A percentile compares a stretch with the other conserved stretches of the same genome.
These are phyloP conservation scores for Olyra latifolia DNA, from an alignment of 176 grass and related monocot genomes.

Conservation along the genomic window DNA sequence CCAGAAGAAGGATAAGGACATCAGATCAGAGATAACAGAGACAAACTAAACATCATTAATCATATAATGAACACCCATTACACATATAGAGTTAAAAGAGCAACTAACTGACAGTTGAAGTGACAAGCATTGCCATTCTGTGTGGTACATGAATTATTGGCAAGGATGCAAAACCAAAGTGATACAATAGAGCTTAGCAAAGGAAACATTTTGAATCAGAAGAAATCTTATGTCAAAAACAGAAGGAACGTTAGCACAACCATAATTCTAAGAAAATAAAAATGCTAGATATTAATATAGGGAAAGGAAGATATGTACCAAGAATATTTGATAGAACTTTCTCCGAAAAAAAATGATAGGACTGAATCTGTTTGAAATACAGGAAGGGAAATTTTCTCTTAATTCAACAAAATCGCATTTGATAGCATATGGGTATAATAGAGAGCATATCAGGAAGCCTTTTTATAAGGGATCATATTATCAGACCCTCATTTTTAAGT, in stretches of 20 bases:
- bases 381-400: background rate
- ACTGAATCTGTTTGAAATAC: background rate
- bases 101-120: background rate
- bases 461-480: no score
- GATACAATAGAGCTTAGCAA: background rate
- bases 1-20: background rate
- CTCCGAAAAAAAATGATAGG: no score
- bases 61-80: background rate
- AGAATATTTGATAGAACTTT: background rate
- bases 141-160: background rate
- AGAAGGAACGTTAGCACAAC: background rate
- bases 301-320: background rate
- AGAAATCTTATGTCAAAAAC: background rate
- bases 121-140: background rate
- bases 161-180: background rate
- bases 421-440: background rate
- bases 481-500: background rate
- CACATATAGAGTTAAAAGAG: background rate
- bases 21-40: background rate
- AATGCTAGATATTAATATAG: background rate
- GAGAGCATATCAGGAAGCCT: background rate
- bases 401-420: background rate
- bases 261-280: background rate
- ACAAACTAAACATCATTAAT: slow-evolving; percentile 2
- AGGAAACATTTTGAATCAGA: background rate